Evolutionary conservation across 768 basidiomycete species (phyloP), one percentile per base, ranked within the genome.

Genomic region (Podaxis rugospora): DNA sequence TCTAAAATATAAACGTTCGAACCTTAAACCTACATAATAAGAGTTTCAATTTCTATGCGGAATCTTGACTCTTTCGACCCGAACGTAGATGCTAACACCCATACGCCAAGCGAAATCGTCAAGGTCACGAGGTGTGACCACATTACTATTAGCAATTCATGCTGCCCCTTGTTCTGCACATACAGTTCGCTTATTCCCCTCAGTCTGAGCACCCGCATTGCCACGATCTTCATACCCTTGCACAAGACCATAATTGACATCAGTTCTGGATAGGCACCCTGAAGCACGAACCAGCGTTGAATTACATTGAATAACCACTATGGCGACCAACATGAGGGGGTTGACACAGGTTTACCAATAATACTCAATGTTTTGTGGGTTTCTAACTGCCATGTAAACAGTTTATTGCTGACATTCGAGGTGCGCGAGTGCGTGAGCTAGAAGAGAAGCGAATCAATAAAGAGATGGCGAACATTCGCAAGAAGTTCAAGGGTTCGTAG

Each of bases 371-470:
- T 13, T 6, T 32, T 11, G 36, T 44, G 35, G 21, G 25, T 35
- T 37, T 25, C 36, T 54, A 42, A 59, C 39, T 57, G 65, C 70
- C 49, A 72, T 44, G 36, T 50, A 59, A 27, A 21, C 53, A 97
- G 95, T 97, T 98, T 82, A 99, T 99, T 73, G 95, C 96, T 72
- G 97, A 99, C 75, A 92, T 99, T 69, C 90, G 97, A 59, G 95
- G 97, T 53, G 96, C 96, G 53, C 81, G 96, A 61, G 95, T 98
- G 21, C 86, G 96, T 57, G 97, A 99, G 73, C 77, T 98, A 55
- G 97, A 99, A 71, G 96, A 98, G 82, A 98, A 98, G 76, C 81
- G 97, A 58, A 97, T 99, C 67, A 99, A 99, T 78, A 95, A 98
- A 75, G 97, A 99, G 77, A 98, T 99, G 97, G 97, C 97, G 0